Percentiles rank a stretch among this genome's conserved stretches.
Evolutionary conservation across 2,329 filamentous ascomycete species (phyloP).

Genomic region (Paracoccidioides lutzii): DNA sequence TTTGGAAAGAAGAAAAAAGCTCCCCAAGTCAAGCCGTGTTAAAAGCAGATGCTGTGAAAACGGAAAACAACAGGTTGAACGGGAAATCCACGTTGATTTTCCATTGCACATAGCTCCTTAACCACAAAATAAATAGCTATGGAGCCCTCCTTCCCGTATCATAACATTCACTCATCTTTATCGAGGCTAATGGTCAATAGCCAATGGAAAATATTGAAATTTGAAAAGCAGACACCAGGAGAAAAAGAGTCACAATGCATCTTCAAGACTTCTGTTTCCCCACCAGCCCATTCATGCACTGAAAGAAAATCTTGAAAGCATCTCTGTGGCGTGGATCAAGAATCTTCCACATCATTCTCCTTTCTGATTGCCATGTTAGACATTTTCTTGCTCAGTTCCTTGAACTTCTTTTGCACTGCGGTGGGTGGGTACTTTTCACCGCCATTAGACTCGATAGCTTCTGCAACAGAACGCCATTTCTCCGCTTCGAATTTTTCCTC

Average conservation of each 20-base stretch:
- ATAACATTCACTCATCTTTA: neutral
- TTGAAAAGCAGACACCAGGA: neutral
- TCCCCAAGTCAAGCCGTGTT: neutral
- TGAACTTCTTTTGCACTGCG: slow-evolving; percentile 28
- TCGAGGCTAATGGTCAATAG: neutral
- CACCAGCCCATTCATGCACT: neutral
- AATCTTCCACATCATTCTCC: neutral
- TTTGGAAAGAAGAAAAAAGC: neutral
- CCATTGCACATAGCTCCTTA: neutral
- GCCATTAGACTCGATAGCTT: slow-evolving; percentile 19
- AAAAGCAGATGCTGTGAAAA: neutral
- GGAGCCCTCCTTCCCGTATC: neutral
- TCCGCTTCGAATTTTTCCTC: slow-evolving; percentile 27
- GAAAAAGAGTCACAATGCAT: neutral
- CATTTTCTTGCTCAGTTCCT: slow-evolving; percentile 24
- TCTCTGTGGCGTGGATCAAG: neutral
- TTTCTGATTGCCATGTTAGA: neutral
- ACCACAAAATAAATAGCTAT: neutral
- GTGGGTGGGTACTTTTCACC: slow-evolving; percentile 23
- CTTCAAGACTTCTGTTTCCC: neutral
- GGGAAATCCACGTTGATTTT: too few relatives aligned
- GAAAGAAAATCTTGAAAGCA: neutral
- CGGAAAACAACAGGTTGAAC: neutral
- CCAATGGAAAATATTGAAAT: neutral
- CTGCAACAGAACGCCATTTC: slow-evolving; percentile 29